Conservation (phyloP, 75 land plant species). For the Azolla pinnata region DNA sequence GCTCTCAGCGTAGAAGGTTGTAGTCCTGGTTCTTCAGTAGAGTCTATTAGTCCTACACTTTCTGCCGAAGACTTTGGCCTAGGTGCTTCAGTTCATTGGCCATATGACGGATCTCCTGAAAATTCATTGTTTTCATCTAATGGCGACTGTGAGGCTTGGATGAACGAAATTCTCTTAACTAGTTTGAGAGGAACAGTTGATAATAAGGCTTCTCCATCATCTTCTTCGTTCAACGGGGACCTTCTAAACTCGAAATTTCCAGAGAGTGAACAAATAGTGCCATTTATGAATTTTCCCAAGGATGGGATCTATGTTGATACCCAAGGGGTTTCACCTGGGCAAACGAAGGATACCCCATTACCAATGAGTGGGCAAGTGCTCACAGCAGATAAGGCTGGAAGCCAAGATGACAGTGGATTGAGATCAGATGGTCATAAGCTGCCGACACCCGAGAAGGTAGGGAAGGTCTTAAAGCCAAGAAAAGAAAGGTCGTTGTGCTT, state of each 20-base stretch:
- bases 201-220: too few species aligned
- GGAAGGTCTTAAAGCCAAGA: not conserved
- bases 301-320: not conserved
- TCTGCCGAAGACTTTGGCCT: not conserved
- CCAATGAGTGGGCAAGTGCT: not conserved
- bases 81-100: not conserved
- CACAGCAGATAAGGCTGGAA: not conserved
- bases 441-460: not conserved
- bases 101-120: not conserved
- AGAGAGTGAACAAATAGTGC: too few species aligned
- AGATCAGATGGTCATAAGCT: conserved; percentile 1
- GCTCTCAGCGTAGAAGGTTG: not conserved
- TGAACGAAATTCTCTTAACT: not conserved
- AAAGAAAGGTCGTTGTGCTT: not conserved
- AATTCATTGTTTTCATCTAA: not conserved
- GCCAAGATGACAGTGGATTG: conserved; percentile 5
- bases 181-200: not conserved
- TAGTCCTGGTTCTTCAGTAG: not conserved
- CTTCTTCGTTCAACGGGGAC: too few species aligned
- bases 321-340: too few species aligned
- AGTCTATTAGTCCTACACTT: not conserved
- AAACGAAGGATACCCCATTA: too few species aligned
- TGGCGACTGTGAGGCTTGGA: not conserved
- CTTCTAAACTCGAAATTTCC: too few species aligned
- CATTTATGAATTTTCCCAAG: not conserved